Evolutionary conservation across 2,329 filamentous ascomycete genomes (phyloP).

Genomic region (Aspergillus chevalieri): DNA sequence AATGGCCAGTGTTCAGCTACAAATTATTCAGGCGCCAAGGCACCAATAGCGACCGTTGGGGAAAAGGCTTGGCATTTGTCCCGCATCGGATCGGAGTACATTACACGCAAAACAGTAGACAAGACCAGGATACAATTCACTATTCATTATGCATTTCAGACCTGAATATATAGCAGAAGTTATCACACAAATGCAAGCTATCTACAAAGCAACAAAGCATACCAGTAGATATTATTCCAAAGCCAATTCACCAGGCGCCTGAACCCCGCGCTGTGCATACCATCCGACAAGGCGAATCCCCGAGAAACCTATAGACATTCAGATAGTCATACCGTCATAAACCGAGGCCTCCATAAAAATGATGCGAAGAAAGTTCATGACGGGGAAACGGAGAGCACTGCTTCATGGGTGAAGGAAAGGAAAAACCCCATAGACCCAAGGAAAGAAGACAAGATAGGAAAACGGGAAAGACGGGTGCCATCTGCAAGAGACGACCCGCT

Average conservation of each 20-base stretch:
- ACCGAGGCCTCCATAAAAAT: not conserved
- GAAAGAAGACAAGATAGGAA: slow-evolving; percentile 6
- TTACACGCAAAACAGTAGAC: not conserved
- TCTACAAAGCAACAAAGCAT: slow-evolving; percentile 9
- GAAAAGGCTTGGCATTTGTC: too few species aligned
- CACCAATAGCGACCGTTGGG: too few species aligned
- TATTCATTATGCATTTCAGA: slow-evolving; percentile 2
- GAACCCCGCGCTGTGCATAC: slow-evolving; percentile 41
- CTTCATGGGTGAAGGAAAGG: not conserved
- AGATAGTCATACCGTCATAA: not conserved
- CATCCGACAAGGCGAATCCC: slow-evolving; percentile 13
- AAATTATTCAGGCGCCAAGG: too few species aligned
- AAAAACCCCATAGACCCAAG: not conserved
- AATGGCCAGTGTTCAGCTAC: too few species aligned
- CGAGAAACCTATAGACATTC: not conserved
- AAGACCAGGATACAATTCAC: slow-evolving; percentile 1
- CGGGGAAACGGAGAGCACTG: not conserved
- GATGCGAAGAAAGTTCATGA: not conserved
- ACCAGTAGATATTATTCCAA: slow-evolving; percentile 5
- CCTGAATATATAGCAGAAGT: slow-evolving; percentile 7
- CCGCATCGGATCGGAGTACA: not conserved
- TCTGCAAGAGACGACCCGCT: slow-evolving; percentile 7
- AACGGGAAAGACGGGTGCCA: not conserved
- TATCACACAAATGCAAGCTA: slow-evolving; percentile 13
- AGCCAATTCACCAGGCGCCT: slow-evolving; percentile 32